These are phyloP conservation scores for Marasmius fiardii DNA, from an alignment of 1,284 basidiomycete genomes.

Conservation along the genomic window DNA sequence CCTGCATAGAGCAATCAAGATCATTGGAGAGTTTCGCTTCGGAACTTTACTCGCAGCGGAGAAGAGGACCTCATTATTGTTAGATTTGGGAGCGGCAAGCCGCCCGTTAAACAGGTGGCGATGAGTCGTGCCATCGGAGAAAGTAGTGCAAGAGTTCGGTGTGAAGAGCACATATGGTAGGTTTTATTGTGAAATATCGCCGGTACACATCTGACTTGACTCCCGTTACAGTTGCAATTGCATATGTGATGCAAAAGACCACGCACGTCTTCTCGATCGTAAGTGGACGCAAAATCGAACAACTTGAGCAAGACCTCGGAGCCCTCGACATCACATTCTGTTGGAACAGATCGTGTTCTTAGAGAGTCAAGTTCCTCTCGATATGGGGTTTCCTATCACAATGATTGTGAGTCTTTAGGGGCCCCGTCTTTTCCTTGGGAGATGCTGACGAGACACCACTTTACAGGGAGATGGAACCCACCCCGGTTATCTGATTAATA, in stretches of 20 bases:
- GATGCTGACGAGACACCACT: not conserved
- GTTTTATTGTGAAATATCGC: too few relatives aligned
- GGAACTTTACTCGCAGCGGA: not conserved
- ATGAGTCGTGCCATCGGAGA: slow-evolving; percentile 22
- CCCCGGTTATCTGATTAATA: not conserved
- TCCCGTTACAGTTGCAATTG: slow-evolving; percentile 3
- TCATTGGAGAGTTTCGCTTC: not conserved
- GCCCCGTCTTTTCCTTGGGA: not conserved
- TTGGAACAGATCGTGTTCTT: not conserved
- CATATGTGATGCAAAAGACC: slow-evolving; percentile 7
- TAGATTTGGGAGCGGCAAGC: too few relatives aligned
- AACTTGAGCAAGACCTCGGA: not conserved
- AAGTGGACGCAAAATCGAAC: slow-evolving; percentile 2
- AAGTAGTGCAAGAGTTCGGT: slow-evolving; percentile 3
- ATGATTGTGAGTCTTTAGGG: not conserved
- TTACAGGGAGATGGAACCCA: not conserved
- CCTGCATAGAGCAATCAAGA: not conserved
- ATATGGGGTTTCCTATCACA: not conserved
- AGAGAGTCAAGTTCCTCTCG: too few relatives aligned
- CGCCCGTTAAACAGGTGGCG: slow-evolving; percentile 37
- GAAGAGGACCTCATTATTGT: too few relatives aligned
- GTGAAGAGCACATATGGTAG: slow-evolving; percentile 6
- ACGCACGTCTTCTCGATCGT: too few relatives aligned
- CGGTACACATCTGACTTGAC: not conserved
- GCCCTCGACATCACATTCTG: not conserved